Evolutionary conservation across 345 rosid species (phyloP), one percentile per base, ranked within the genome.

Genomic region (Conringia planisiliqua): DNA sequence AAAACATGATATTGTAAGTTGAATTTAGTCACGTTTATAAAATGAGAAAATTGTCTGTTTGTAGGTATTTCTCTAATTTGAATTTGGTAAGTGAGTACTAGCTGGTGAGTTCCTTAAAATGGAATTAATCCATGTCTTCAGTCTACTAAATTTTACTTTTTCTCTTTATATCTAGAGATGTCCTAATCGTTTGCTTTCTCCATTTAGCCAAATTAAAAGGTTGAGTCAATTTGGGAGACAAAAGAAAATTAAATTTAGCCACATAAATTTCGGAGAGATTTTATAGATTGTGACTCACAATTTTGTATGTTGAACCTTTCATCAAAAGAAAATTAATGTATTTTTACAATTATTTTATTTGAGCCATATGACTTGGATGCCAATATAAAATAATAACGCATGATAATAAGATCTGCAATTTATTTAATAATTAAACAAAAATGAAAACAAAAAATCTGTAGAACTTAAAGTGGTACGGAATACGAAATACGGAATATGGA

Each of bases 161-260:
- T 38, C 33, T 55, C 1, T 5, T 50, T 60, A 7, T 24, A 12
- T 43, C 16, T 67, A 60, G 9, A 66, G n/a, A 69, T 52, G 64
- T 68, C 70, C 24, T 55, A 62, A 1, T 72, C 70, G 43, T 54
- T 69, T 26, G 24, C 14, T 16, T 69, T 39, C 43, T 67, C 67
- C 62, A 38, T 13, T 26, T 17, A 9, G 56, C 36, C 24, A 17
- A 46, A 58, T 42, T 1, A 5, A 44, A 63, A 66, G 35, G 18
- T 51, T 76, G 30, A 82, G 91, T 86, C 89, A 89, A 89, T 72
- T 80, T 82, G 66, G 89, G 84, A 88, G 79, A 82, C 88, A 66
- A 22, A 58, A 14, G 29, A 50, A 70, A 24, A 43, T 26, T 13
- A 43, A 40, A 57, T 32, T 33, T 40, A 46, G 24, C 50, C 66